Evolutionary conservation across 2,329 filamentous ascomycete species (phyloP), one percentile per base, ranked within the genome.

Genomic region (Trichoderma pleuroti): DNA sequence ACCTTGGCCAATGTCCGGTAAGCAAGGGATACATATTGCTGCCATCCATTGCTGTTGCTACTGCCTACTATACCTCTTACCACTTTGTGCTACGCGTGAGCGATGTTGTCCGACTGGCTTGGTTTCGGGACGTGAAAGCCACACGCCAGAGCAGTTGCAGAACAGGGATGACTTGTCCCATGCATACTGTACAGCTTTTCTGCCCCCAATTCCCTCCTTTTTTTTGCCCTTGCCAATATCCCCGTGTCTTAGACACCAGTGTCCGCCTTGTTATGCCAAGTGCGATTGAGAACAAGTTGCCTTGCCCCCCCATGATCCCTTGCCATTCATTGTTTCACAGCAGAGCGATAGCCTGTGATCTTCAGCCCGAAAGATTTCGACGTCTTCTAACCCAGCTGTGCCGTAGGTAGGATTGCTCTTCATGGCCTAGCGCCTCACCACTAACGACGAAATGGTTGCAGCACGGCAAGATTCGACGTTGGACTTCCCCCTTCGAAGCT

Each of bases 371-470:
- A 34, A 46, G 42, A 49, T 39, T 59, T 60, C 32, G 39, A 28
- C 36, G 11, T n/a, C 18, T 34, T 68, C 54, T 34, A 26, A 36
- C 16, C 56, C 54, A 60, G 66, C 39, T 21, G 56, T 61, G 66
- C 39, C 16, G 56, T 61, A 61, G 56, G 56, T 34, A 59, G 36
- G 39, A 57, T 56, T 60, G 56, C 66, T 60, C 42, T 60, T 49
- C 66, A 68, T 61, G 39, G 66, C 56, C 56, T 68, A 68, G 56
- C 56, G 66, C 66, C 66, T 68, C 39, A 24, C 66, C 36, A 16
- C 56, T 60, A 68, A 59, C 66, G n/a, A 34, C 36, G 30, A 36
- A 32, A 60, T 36, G 56, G 66, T 26, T 60, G 57, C 66, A 52
- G 56, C 66, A 46, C 57, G 14, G 28, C 34, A 26, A 63, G 65